These are phyloP conservation scores for Monascus ruber DNA, from an alignment of 2,329 filamentous ascomycete genomes.

Conservation along the genomic window DNA sequence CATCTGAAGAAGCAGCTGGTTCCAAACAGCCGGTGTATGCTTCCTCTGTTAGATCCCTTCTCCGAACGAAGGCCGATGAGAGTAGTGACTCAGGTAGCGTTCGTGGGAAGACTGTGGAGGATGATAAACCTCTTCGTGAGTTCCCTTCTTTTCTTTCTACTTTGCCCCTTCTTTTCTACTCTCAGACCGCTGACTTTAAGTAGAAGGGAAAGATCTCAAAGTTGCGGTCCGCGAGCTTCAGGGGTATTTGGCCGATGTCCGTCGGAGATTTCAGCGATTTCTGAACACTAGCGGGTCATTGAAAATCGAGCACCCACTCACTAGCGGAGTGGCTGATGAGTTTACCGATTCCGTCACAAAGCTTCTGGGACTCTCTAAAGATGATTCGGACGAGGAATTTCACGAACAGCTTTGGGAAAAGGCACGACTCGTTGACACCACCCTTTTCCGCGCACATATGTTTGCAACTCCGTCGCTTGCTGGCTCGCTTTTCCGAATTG, in stretches of 20 bases:
- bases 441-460: constrained; percentile 91
- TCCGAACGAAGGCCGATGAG: constrained; percentile 25
- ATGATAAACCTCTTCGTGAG: constrained; percentile 21
- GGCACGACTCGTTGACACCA: constrained; percentile 82
- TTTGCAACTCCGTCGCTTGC: constrained; percentile 75
- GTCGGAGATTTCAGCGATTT: constrained; percentile 52
- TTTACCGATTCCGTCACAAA: constrained; percentile 35
- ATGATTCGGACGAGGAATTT: constrained; percentile 46
- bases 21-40: constrained; percentile 19
- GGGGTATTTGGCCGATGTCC: constrained; percentile 77
- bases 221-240: constrained; percentile 72
- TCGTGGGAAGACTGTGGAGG: constrained; percentile 21
- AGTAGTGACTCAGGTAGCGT: constrained; percentile 29
- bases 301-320: constrained; percentile 21
- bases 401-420: constrained; percentile 61
- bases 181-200: constrained; percentile 5
- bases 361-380: constrained; percentile 36
- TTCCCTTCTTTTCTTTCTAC: not conserved
- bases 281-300: constrained; percentile 47
- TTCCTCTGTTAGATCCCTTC: constrained; percentile 27
- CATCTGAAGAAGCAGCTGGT: constrained; percentile 13
- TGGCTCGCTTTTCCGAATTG: constrained; percentile 81
- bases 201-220: constrained; percentile 74
- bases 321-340: constrained; percentile 25
- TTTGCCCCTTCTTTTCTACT: constrained; percentile 4